These are phyloP conservation scores for Penicillium sp. DNA, from an alignment of 2,329 filamentous ascomycete genomes.

Conservation along the genomic window DNA sequence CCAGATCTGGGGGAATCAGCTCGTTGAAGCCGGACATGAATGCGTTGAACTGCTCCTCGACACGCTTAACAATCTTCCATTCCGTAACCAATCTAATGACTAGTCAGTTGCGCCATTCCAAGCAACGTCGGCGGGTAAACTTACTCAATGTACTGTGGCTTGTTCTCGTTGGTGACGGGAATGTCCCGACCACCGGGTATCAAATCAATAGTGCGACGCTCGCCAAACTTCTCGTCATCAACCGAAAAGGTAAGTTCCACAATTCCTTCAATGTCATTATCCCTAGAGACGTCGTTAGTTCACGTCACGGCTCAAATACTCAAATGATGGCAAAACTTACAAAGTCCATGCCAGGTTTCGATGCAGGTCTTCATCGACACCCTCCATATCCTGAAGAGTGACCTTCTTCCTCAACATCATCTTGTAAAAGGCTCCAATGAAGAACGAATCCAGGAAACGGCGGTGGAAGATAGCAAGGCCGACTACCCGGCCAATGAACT, in stretches of 20 bases:
- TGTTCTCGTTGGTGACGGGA: slow-evolving; percentile 96
- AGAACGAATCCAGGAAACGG: slow-evolving; percentile 96
- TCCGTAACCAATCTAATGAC: slow-evolving; percentile 74
- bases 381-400: slow-evolving; percentile 91
- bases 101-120: neutral
- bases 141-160: slow-evolving; percentile 95
- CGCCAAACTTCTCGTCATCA: slow-evolving; percentile 94
- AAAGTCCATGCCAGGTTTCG: slow-evolving; percentile 95
- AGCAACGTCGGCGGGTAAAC: slow-evolving; percentile 24
- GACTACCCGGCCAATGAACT: slow-evolving; percentile 96
- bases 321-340: slow-evolving; percentile 37
- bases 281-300: slow-evolving; percentile 43
- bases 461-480: slow-evolving; percentile 97
- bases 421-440: slow-evolving; percentile 98
- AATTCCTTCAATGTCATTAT: slow-evolving; percentile 94
- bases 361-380: slow-evolving; percentile 96
- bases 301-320: neutral
- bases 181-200: slow-evolving; percentile 87
- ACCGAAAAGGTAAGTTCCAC: slow-evolving; percentile 95
- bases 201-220: slow-evolving; percentile 87
- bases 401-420: slow-evolving; percentile 97
- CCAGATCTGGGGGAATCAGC: slow-evolving; percentile 89
- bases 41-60: slow-evolving; percentile 95
- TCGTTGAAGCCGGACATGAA: slow-evolving; percentile 98
- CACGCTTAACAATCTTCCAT: slow-evolving; percentile 98